Conservation (phyloP, 2,329 filamentous ascomycete genomes). For the Rhynchosporium graminicola region DNA sequence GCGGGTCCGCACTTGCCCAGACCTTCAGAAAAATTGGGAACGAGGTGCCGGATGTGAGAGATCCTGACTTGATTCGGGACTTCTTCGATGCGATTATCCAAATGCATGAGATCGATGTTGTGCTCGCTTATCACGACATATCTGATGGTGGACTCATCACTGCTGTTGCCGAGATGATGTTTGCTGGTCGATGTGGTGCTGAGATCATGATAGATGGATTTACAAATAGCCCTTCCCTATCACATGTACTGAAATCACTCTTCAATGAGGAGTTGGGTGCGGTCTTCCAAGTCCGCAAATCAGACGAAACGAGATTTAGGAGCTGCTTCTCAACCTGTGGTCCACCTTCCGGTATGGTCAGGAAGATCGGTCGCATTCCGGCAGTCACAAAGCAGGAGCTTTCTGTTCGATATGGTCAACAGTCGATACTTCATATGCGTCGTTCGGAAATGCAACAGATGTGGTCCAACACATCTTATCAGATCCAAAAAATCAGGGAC, state of each 20-base stretch:
- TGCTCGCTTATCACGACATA: constrained; percentile 91
- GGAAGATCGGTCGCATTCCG: constrained; percentile 78
- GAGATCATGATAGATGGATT: constrained; percentile 81
- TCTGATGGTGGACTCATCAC: constrained; percentile 93
- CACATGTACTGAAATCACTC: constrained; percentile 69
- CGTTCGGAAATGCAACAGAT: constrained; percentile 78
- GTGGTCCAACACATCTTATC: constrained; percentile 86
- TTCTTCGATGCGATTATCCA: constrained; percentile 84
- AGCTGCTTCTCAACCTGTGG: constrained; percentile 90
- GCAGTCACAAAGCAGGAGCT: constrained; percentile 71
- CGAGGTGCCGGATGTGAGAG: constrained; percentile 81
- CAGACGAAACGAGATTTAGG: constrained; percentile 81
- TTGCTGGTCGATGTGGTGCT: constrained; percentile 86
- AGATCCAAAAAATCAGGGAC: constrained; percentile 88
- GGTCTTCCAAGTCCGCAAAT: constrained; percentile 89
- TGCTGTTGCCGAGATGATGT: constrained; percentile 95
- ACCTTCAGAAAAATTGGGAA: constrained; percentile 84
- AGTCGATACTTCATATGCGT: constrained; percentile 67
- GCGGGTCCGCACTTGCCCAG: constrained; percentile 89
- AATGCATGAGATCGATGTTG: constrained; percentile 66
- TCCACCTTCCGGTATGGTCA: constrained; percentile 77
- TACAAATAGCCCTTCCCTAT: constrained; percentile 59
- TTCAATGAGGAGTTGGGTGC: constrained; percentile 98
- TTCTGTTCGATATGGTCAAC: constrained; percentile 70
- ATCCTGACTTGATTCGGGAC: constrained; percentile 78